Evolutionary conservation across 106 monocot genomes (phyloP).

Genomic region (Chionographis japonica): DNA sequence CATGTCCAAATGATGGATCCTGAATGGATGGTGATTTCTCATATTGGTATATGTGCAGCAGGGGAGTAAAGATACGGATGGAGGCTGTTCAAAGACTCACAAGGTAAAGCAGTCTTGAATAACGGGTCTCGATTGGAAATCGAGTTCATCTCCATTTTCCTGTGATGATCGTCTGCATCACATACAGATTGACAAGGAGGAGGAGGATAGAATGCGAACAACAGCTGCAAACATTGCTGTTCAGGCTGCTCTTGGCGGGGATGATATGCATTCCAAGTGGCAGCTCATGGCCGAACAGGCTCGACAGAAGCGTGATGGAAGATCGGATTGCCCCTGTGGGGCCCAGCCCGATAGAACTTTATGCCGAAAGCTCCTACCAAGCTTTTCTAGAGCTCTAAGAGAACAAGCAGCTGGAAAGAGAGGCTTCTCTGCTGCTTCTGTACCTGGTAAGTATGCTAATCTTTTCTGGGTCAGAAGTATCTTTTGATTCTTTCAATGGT

Average conservation of each 20-base stretch:
- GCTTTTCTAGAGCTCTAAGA: background rate
- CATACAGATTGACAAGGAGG: constrained; percentile 19
- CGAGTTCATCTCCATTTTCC: too few relatives aligned
- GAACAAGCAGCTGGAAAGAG: constrained; percentile 9
- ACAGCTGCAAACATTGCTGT: constrained; percentile 45
- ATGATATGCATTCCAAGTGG: constrained; percentile 34
- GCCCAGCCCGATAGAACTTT: constrained; percentile 1
- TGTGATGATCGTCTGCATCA: background rate
- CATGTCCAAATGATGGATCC: too few relatives aligned
- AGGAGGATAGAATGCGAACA: constrained; percentile 45
- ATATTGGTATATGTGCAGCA: background rate
- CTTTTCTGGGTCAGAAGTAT: too few relatives aligned
- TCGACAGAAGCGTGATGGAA: constrained; percentile 27
- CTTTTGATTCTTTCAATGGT: too few relatives aligned
- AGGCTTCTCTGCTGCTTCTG: background rate
- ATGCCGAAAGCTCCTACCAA: constrained; percentile 4
- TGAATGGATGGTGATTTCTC: too few relatives aligned
- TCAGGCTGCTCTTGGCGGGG: constrained; percentile 30
- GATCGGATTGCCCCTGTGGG: constrained; percentile 1
- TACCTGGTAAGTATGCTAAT: constrained; percentile 2
- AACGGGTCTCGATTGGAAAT: too few relatives aligned
- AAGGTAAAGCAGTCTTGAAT: constrained; percentile 10
- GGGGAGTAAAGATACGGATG: constrained; percentile 22
- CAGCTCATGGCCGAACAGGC: constrained; percentile 33
- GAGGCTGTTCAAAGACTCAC: constrained; percentile 13